phyloP scores from a whole-genome alignment of 208 protist species.

The Angomonas deanei region DNA sequence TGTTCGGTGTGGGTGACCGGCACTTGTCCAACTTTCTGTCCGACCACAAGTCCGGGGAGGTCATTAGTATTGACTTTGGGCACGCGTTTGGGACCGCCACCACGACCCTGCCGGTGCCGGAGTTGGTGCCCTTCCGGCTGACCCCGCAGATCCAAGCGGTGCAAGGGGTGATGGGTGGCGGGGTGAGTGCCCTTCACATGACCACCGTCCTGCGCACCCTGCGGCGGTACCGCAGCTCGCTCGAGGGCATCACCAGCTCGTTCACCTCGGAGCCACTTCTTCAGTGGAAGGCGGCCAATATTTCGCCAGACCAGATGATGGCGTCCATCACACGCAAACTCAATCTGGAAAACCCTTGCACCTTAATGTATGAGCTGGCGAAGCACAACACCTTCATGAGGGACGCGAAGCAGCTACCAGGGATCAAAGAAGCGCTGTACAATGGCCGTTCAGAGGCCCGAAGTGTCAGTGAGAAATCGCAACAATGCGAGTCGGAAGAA shows the following conservation, averaged over 20 bases:
- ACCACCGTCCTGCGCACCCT: constrained; percentile 34
- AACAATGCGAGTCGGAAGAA: constrained; percentile 25
- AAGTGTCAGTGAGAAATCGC: background rate
- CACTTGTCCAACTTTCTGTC: constrained; percentile 92
- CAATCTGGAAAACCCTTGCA: constrained; percentile 19
- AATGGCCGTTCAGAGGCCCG: background rate
- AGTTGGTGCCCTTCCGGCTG: constrained; percentile 93
- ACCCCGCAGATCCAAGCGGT: constrained; percentile 77
- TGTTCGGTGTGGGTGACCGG: constrained; percentile 92
- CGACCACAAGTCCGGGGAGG: constrained; percentile 37
- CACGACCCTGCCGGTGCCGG: constrained; percentile 76
- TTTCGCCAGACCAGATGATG: constrained; percentile 9
- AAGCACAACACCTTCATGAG: constrained; percentile 7
- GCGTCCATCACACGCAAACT: constrained; percentile 24
- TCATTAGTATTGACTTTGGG: constrained; percentile 95
- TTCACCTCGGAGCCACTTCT: constrained; percentile 90
- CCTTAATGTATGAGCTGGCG: constrained; percentile 12
- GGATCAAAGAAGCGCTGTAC: background rate
- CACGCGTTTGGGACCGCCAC: constrained; percentile 92
- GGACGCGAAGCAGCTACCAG: background rate
- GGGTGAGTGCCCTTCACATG: constrained; percentile 61
- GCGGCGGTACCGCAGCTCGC: constrained; percentile 28
- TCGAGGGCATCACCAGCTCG: constrained; percentile 81
- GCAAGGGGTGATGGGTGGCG: constrained; percentile 60
- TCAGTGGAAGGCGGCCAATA: constrained; percentile 25